phyloP scores from a whole-genome alignment of 2,329 filamentous ascomycete genomes.

The Ophiocordyceps sinensis region DNA sequence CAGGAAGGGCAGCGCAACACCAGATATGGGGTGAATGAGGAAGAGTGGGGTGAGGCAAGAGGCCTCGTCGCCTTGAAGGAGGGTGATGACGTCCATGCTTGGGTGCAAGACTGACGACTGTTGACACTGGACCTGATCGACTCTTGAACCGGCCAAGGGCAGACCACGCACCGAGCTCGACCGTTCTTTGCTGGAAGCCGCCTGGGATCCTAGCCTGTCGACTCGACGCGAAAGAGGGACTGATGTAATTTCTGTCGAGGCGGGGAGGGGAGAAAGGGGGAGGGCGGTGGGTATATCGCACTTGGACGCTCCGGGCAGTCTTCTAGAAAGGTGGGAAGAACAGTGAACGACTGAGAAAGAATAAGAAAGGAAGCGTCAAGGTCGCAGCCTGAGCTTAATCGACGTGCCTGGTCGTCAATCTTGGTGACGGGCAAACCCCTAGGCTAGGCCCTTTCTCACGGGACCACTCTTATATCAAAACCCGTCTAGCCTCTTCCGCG shows the following conservation, averaged over 20 bases:
- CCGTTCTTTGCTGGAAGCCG: no score
- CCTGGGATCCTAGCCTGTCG: no score
- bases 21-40: constrained; percentile 10
- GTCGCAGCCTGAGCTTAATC: not conserved
- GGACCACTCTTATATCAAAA: not conserved
- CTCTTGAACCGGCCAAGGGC: not conserved
- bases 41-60: constrained; percentile 8
- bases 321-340: not conserved
- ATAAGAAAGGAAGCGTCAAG: not conserved
- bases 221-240: no score
- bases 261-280: not conserved
- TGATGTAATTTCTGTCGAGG: no score
- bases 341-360: not conserved
- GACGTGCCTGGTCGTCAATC: not conserved
- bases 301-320: not conserved
- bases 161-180: no score
- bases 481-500: not conserved
- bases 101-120: not conserved
- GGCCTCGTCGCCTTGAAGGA: constrained; percentile 8
- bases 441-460: not conserved
- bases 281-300: not conserved
- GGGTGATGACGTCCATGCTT: constrained; percentile 9
- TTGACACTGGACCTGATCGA: not conserved
- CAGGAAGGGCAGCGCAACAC: constrained; percentile 9
- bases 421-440: not conserved